Evolutionary conservation across 164 flowering plant species (phyloP).

Genomic region (Amborella trichopoda): DNA sequence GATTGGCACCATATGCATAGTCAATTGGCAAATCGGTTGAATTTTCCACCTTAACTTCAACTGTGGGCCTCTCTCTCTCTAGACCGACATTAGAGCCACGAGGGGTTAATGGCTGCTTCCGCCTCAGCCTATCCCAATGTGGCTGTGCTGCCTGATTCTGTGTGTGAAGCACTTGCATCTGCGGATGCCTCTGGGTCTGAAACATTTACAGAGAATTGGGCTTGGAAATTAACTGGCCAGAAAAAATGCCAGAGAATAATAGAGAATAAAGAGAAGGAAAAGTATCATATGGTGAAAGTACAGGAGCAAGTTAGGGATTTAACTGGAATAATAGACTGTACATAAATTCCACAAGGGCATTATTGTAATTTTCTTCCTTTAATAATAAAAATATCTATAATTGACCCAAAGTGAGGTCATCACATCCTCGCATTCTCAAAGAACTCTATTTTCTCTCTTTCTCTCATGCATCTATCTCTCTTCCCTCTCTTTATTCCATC

Average conservation of each 20-base stretch:
- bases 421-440: too few species aligned
- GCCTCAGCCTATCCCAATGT: constrained; percentile 44
- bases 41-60: constrained; percentile 76
- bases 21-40: constrained; percentile 57
- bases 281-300: neutral
- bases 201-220: too few species aligned
- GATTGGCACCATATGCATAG: constrained; percentile 18
- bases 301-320: neutral
- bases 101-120: constrained; percentile 42
- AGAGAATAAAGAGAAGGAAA: neutral
- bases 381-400: neutral
- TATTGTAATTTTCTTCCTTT: neutral
- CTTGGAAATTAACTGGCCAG: too few species aligned
- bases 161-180: constrained; percentile 60
- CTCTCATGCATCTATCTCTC: too few species aligned
- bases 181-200: constrained; percentile 57
- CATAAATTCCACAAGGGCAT: neutral
- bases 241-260: too few species aligned
- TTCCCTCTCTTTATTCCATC: too few species aligned
- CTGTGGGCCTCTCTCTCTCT: constrained; percentile 54
- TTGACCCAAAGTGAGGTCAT: too few species aligned
- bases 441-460: too few species aligned
- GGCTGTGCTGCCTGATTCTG: constrained; percentile 59
- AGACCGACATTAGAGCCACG: constrained; percentile 30
- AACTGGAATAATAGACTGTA: neutral